phyloP scores from a whole-genome alignment of 2,329 filamentous ascomycete species.

The Aspergillus fijiensis region DNA sequence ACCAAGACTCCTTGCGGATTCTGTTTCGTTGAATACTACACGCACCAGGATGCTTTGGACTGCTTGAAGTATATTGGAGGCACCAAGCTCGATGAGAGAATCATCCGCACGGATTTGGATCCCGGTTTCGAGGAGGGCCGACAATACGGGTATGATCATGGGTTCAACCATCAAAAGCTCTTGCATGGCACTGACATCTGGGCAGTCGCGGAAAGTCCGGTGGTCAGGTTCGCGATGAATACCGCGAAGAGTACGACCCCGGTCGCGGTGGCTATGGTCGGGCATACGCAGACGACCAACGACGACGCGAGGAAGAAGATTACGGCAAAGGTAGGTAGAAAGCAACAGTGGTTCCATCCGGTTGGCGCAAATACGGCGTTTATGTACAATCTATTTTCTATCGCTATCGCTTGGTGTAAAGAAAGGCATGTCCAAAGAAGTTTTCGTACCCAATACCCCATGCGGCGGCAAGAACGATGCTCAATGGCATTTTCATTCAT shows the following conservation, averaged over 20 bases:
- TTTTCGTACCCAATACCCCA: constrained; percentile 30
- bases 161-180: background rate
- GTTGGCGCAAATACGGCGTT: constrained; percentile 36
- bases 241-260: constrained; percentile 94
- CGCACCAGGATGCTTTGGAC: constrained; percentile 92
- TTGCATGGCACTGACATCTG: constrained; percentile 2
- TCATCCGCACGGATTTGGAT: constrained; percentile 93
- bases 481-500: constrained; percentile 17
- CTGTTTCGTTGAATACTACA: constrained; percentile 99
- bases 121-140: constrained; percentile 94
- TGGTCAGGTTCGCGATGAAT: constrained; percentile 96
- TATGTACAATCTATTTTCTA: constrained; percentile 27
- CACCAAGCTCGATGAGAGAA: constrained; percentile 94
- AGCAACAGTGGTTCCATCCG: constrained; percentile 12
- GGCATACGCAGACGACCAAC: constrained; percentile 66
- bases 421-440: constrained; percentile 17
- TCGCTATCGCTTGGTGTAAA: constrained; percentile 28
- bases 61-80: constrained; percentile 99
- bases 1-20: constrained; percentile 98
- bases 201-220: constrained; percentile 80
- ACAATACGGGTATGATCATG: constrained; percentile 70
- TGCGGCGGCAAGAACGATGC: constrained; percentile 18
- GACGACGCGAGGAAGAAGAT: constrained; percentile 58
- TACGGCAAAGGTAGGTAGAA: constrained; percentile 56
- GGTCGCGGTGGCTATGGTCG: constrained; percentile 86